phyloP scores from a whole-genome alignment of 163 green algal species.

The Chloromonas sp. region DNA sequence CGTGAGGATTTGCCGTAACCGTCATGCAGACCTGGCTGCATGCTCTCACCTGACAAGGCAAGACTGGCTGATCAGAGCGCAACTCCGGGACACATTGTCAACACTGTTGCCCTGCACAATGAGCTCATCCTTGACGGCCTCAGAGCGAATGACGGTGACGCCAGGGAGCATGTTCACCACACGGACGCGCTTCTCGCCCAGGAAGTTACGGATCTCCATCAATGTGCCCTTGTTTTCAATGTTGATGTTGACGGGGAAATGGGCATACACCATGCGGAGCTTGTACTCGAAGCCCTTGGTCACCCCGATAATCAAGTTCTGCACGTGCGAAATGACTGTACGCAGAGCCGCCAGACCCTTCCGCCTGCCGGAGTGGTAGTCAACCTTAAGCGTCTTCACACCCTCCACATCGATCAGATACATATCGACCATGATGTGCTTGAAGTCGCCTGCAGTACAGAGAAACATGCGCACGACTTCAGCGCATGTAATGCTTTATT shows the following conservation, averaged over 20 bases:
- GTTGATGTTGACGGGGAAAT: constrained; percentile 99
- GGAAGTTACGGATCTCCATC: constrained; percentile 98
- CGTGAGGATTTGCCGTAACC: too few species aligned
- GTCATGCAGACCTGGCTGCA: too few species aligned
- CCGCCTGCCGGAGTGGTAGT: constrained; percentile 85
- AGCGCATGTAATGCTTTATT: too few species aligned
- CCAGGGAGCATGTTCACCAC: constrained; percentile 90
- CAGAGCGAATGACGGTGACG: constrained; percentile 70
- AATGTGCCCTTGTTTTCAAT: constrained; percentile 77
- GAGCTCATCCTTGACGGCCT: constrained; percentile 96
- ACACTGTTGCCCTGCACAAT: constrained; percentile 92
- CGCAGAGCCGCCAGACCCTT: constrained; percentile 92
- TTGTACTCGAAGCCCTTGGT: constrained; percentile 99
- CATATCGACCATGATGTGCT: constrained; percentile 86
- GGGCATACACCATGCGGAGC: constrained; percentile 98
- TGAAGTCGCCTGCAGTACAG: constrained; percentile 54
- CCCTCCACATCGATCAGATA: constrained; percentile 68
- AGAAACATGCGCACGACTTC: too few species aligned
- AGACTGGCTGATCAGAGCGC: constrained; percentile 85
- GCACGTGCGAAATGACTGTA: constrained; percentile 82
- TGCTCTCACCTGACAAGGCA: constrained; percentile 46
- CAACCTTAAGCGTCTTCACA: constrained; percentile 73
- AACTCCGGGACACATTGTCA: constrained; percentile 88
- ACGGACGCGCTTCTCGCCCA: constrained; percentile 98
- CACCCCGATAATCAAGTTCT: constrained; percentile 96